Conservation (phyloP, 441 rosid genomes). For the Capsella rubella region DNA sequence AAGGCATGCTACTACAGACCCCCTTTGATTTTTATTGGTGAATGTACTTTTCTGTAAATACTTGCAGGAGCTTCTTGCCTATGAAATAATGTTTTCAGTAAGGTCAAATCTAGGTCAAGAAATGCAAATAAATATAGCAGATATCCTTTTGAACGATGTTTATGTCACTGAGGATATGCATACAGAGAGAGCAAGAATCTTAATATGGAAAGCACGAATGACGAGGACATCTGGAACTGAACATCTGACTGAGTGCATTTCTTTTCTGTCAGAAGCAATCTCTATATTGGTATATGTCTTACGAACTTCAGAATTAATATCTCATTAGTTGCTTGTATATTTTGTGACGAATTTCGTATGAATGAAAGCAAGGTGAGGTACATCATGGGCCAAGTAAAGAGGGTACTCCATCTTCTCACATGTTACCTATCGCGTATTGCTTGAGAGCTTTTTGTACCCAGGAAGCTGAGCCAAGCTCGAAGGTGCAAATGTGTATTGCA, state of each 20-base stretch:
- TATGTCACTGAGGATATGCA: constrained; percentile 47
- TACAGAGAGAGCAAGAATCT: constrained; percentile 63
- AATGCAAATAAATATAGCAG: constrained; percentile 62
- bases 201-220: constrained; percentile 69
- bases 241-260: constrained; percentile 58
- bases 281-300: constrained; percentile 54
- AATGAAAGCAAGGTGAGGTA: constrained; percentile 38
- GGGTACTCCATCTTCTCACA: constrained; percentile 50
- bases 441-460: constrained; percentile 76
- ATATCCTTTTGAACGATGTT: constrained; percentile 64
- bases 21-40: neutral
- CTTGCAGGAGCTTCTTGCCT: constrained; percentile 78
- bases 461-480: constrained; percentile 82
- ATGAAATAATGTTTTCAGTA: constrained; percentile 58
- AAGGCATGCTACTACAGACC: constrained; percentile 7
- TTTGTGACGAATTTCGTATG: constrained; percentile 47
- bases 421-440: constrained; percentile 74
- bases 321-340: constrained; percentile 38
- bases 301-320: constrained; percentile 36
- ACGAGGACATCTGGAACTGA: constrained; percentile 63
- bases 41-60: constrained; percentile 22
- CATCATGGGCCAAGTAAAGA: constrained; percentile 35
- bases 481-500: constrained; percentile 54
- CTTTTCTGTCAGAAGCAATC: constrained; percentile 77
- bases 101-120: constrained; percentile 61